Percentiles rank a stretch among this genome's conserved stretches.
phyloP scores from a whole-genome alignment of 1,139 yeast genomes.

The Sugiyamaella grinbergsii region DNA sequence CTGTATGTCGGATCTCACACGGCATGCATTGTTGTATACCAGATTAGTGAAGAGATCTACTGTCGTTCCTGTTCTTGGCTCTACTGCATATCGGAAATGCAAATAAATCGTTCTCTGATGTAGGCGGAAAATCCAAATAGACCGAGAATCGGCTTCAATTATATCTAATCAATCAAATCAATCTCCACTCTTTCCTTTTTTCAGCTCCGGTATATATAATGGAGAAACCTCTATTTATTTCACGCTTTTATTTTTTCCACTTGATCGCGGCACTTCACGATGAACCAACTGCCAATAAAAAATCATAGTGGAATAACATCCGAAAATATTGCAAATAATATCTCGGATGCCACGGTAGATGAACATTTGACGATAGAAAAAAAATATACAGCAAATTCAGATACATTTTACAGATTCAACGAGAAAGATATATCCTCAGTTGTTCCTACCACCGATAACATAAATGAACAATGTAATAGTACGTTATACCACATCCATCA shows the following conservation, averaged over 20 bases:
- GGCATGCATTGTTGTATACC: background rate
- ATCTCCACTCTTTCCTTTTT: background rate
- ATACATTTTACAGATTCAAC: constrained; percentile 8
- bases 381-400: background rate
- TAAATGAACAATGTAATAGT: constrained; percentile 20
- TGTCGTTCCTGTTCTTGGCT: background rate
- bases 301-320: background rate
- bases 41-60: background rate
- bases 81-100: background rate
- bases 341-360: background rate
- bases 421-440: constrained; percentile 22
- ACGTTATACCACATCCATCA: constrained; percentile 1
- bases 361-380: background rate
- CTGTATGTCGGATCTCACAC: background rate
- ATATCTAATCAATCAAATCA: background rate
- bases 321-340: background rate
- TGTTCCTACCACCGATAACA: constrained; percentile 19
- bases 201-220: background rate
- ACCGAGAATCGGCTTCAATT: too few species aligned
- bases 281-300: background rate
- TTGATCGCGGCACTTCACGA: background rate
- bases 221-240: background rate
- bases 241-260: too few species aligned
- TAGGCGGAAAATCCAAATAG: too few species aligned
- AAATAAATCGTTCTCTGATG: too few species aligned